These are phyloP conservation scores for Fusarium humuli DNA, from an alignment of 2,329 filamentous ascomycete genomes.

Conservation along the genomic window DNA sequence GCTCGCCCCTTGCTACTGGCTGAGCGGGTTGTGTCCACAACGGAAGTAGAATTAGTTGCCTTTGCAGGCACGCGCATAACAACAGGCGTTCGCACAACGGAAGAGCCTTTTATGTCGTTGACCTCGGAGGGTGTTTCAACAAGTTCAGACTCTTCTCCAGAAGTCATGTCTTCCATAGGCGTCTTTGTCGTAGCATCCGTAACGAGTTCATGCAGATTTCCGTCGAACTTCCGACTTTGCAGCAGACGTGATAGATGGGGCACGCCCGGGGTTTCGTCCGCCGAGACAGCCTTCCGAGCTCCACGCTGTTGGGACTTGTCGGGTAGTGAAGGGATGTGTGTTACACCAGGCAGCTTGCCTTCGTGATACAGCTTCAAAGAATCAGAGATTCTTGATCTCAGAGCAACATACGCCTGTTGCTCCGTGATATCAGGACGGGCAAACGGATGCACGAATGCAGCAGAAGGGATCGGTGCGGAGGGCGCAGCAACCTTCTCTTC, in stretches of 20 bases:
- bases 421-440: conserved; percentile 61
- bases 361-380: conserved; percentile 65
- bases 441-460: conserved; percentile 51
- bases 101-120: conserved; percentile 17
- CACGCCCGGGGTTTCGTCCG: conserved; percentile 67
- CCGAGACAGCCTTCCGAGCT: conserved; percentile 46
- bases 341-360: conserved; percentile 63
- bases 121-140: conserved; percentile 32
- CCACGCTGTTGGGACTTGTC: conserved; percentile 8
- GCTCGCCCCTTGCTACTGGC: conserved; percentile 68
- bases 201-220: conserved; percentile 70
- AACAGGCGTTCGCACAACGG: conserved; percentile 52
- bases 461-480: conserved; percentile 19
- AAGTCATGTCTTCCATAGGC: conserved; percentile 61
- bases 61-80: conserved; percentile 70
- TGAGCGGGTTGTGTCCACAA: conserved; percentile 58
- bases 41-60: conserved; percentile 64
- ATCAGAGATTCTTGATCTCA: conserved; percentile 65
- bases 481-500: conserved; percentile 45
- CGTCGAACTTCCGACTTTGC: conserved; percentile 69
- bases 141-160: conserved; percentile 67
- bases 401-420: conserved; percentile 62
- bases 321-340: conserved; percentile 56
- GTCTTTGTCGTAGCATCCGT: conserved; percentile 68
- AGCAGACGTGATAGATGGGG: conserved; percentile 77